Evolutionary conservation across 495 filamentous ascomycete genomes (phyloP).

Genomic region (Hypoxylon subgilvum): DNA sequence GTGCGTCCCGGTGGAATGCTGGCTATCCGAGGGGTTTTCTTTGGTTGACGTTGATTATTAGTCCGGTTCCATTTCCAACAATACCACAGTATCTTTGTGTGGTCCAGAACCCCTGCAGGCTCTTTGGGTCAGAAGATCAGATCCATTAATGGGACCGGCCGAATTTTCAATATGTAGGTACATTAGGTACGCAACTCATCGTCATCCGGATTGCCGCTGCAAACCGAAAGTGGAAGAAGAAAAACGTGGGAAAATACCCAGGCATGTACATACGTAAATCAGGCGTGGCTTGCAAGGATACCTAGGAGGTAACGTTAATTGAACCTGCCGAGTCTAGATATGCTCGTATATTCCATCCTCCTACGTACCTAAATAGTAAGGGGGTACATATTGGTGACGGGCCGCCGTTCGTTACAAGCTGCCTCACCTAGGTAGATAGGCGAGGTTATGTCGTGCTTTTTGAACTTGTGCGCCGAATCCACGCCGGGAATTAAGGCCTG

Average conservation of each 20-base stretch:
- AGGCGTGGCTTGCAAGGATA: constrained; percentile 21
- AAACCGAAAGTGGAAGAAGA: constrained; percentile 15
- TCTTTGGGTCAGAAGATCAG: constrained; percentile 32
- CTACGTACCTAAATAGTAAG: too few species aligned
- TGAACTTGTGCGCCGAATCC: constrained; percentile 1
- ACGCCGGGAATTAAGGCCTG: background rate
- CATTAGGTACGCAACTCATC: too few species aligned
- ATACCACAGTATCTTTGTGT: constrained; percentile 20
- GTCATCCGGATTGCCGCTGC: constrained; percentile 23
- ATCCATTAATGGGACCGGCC: constrained; percentile 13
- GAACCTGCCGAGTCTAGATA: constrained; percentile 35
- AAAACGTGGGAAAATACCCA: constrained; percentile 9
- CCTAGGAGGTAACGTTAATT: background rate
- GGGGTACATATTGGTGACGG: too few species aligned
- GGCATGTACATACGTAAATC: too few species aligned
- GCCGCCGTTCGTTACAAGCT: constrained; percentile 5
- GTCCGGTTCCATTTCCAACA: constrained; percentile 10
- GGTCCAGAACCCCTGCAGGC: constrained; percentile 20
- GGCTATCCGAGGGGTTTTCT: constrained; percentile 15
- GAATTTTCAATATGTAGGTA: too few species aligned
- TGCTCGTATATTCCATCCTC: constrained; percentile 27
- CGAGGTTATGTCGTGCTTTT: background rate
- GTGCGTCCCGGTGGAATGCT: too few species aligned
- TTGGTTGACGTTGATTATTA: constrained; percentile 9
- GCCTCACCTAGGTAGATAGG: constrained; percentile 26